phyloP scores from a whole-genome alignment of 257 asterid species.

The Lycium ferocissimum region DNA sequence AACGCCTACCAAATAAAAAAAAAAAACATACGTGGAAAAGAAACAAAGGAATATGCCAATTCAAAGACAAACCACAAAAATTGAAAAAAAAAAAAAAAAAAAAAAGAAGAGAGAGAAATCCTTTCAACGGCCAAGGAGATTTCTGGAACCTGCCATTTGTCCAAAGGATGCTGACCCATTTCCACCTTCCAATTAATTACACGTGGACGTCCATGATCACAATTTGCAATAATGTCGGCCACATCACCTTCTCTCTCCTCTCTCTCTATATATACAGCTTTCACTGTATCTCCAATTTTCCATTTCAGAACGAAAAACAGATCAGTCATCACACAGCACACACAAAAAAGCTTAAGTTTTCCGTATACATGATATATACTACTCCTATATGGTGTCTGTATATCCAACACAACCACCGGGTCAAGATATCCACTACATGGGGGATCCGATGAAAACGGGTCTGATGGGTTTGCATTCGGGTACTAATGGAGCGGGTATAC shows the following conservation, averaged over 20 bases:
- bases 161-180: no score
- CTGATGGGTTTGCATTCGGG: conserved; percentile 47
- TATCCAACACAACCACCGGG: conserved; percentile 62
- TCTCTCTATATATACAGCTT: neutral
- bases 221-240: conserved; percentile 9
- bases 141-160: conserved; percentile 23
- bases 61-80: neutral
- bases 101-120: neutral
- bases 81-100: neutral
- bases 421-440: conserved; percentile 49
- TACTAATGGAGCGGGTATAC: conserved; percentile 26
- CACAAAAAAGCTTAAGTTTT: neutral
- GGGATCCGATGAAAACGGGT: conserved; percentile 49
- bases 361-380: neutral
- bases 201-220: conserved; percentile 30
- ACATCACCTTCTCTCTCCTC: neutral
- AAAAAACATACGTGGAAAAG: no score
- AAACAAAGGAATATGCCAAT: neutral
- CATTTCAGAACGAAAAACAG: conserved; percentile 2
- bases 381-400: conserved; percentile 93
- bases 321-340: neutral
- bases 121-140: neutral
- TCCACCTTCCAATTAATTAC: conserved; percentile 17
- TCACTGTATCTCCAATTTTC: neutral
- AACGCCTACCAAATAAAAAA: no score